Evolutionary conservation across 208 protist genomes (phyloP), one percentile per base, ranked within the genome.

Genomic region (Polymyxa betae): DNA sequence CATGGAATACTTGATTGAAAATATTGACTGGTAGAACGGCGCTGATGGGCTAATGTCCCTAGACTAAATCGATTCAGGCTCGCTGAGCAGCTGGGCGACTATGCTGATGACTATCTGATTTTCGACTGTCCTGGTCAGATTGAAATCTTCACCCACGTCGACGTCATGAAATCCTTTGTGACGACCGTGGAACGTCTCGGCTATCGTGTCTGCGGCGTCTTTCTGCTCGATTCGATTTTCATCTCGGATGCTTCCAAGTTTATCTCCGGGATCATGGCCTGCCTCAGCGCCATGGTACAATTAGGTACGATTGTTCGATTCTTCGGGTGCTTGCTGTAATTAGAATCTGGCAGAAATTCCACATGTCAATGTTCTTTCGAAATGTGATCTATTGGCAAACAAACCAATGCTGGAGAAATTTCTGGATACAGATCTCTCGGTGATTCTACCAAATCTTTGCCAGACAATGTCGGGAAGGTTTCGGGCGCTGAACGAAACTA

Each of bases 121-220:
- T 96, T 99, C 68, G 98, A 99, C 95, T 98, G 95, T 91, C 98
- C 98, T 0, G 98, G 98, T 1, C 98, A 99, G 94, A 97, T 99
- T 16, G 98, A 99, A 94, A 96, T 99, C 44, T 99, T 99, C 92
- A 95, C 98, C 38, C 96, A 99, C 93, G 94, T 98, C 89, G 92
- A 95, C 20, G 89, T 95, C 38, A 94, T 99, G 88, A 94, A 95
- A 49, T 90, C 92, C 0, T 95, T 99, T 88, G 94, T 97, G 41
- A 88, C 95, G 16, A 40, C 46, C 35, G 78, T 97, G 41, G 66
- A 93, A 88, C 77, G 92, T 10, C 0, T 90, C 16, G 1, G 40
- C 43, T 90, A 66, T 38, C 35, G 52, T 0, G 88, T 96, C 29
- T 91, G 60, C 72, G 90, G 77, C 16, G 92, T 95, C 0, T 96